Conservation (phyloP, 1,139 yeast species). For the Scheffersomyces stambukii region DNA sequence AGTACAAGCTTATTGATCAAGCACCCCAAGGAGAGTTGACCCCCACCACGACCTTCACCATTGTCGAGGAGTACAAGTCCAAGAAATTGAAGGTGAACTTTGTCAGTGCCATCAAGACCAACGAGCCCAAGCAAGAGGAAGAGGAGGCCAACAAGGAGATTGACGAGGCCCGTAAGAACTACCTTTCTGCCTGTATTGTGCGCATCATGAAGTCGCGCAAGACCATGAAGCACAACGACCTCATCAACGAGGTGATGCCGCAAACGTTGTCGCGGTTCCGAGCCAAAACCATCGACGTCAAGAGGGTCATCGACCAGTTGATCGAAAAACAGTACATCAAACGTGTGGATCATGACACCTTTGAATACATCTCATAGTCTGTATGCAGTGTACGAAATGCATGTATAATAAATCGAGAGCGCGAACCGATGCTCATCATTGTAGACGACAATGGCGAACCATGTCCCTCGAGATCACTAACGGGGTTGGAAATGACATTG, state of each 20-base stretch:
- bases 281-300: slow-evolving; percentile 83
- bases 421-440: no score
- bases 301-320: slow-evolving; percentile 78
- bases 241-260: slow-evolving; percentile 84
- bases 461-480: not conserved
- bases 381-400: slow-evolving; percentile 1
- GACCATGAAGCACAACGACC: slow-evolving; percentile 68
- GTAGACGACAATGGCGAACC: no score
- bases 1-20: slow-evolving; percentile 71
- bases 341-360: slow-evolving; percentile 70
- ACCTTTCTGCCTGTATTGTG: slow-evolving; percentile 89
- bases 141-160: slow-evolving; percentile 83
- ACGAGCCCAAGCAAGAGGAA: slow-evolving; percentile 69
- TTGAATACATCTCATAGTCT: slow-evolving; percentile 67
- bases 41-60: slow-evolving; percentile 60
- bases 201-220: slow-evolving; percentile 95
- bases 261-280: slow-evolving; percentile 82
- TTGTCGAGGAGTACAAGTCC: slow-evolving; percentile 80
- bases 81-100: slow-evolving; percentile 83
- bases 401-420: no score
- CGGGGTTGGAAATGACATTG: not conserved
- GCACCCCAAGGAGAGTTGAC: slow-evolving; percentile 40
- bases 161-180: slow-evolving; percentile 81
- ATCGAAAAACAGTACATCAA: slow-evolving; percentile 83
- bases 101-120: slow-evolving; percentile 70